phyloP scores from a whole-genome alignment of 768 basidiomycete genomes.

The Leucogyrophana mollusca region DNA sequence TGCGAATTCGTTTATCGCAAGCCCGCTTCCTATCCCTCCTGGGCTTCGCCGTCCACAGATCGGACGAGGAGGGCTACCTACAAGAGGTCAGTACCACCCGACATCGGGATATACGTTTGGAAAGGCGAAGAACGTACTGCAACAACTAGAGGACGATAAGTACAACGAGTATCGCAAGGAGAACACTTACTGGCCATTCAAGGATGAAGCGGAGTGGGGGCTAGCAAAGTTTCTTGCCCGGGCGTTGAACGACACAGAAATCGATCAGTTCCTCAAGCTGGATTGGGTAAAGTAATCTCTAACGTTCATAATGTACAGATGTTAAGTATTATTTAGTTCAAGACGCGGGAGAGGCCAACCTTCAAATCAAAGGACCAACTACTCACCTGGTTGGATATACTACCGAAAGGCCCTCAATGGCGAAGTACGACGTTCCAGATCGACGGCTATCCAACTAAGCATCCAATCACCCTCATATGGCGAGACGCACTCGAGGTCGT shows the following conservation, averaged over 20 bases:
- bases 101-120: conserved; percentile 9
- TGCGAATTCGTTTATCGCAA: too few species aligned
- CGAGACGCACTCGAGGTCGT: conserved; percentile 26
- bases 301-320: not conserved
- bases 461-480: conserved; percentile 20
- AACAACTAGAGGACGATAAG: conserved; percentile 20
- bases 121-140: conserved; percentile 20
- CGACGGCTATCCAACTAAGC: conserved; percentile 11
- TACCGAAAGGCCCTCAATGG: conserved; percentile 23
- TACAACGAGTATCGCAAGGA: conserved; percentile 11
- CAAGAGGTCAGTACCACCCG: conserved; percentile 5
- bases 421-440: conserved; percentile 7
- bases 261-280: conserved; percentile 29
- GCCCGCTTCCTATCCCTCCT: too few species aligned
- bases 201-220: conserved; percentile 31
- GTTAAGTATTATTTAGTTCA: not conserved
- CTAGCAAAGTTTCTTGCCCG: conserved; percentile 24
- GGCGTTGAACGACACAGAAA: conserved; percentile 21
- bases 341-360: conserved; percentile 2
- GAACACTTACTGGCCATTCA: conserved; percentile 32
- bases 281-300: conserved; percentile 17
- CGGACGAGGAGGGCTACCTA: too few species aligned
- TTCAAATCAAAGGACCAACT: conserved; percentile 14
- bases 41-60: too few species aligned
- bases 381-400: conserved; percentile 11